These are phyloP conservation scores for Neckera pumila DNA, from an alignment of 225 moss, liverwort and hornwort species.

Conservation along the genomic window DNA sequence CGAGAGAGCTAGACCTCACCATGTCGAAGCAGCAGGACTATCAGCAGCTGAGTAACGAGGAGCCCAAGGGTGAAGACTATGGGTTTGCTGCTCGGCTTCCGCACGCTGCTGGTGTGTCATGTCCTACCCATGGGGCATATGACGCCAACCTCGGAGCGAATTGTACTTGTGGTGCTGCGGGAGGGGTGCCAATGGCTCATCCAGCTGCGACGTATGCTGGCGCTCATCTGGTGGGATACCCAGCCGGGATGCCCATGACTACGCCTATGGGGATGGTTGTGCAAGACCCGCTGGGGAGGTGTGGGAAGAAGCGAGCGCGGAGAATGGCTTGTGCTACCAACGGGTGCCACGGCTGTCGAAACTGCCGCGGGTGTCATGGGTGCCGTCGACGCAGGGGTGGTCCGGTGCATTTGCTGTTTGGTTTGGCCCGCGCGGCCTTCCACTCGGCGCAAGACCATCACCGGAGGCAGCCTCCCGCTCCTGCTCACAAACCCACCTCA, in stretches of 20 bases:
- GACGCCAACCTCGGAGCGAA: too few species aligned
- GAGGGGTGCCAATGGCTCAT: background rate
- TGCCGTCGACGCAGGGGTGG: background rate
- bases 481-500: background rate
- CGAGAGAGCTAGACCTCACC: too few species aligned
- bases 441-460: background rate
- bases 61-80: too few species aligned
- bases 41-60: too few species aligned
- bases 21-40: too few species aligned
- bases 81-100: too few species aligned
- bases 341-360: background rate
- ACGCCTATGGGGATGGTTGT: background rate
- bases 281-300: background rate
- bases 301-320: background rate
- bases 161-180: background rate
- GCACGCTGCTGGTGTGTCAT: too few species aligned
- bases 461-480: background rate
- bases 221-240: too few species aligned
- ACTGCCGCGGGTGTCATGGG: background rate
- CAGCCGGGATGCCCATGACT: background rate
- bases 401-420: background rate
- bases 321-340: background rate
- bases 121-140: background rate
- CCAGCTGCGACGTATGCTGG: background rate
- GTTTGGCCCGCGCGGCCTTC: background rate